phyloP scores from a whole-genome alignment of 306 rosid genomes.

The Urtica urens region DNA sequence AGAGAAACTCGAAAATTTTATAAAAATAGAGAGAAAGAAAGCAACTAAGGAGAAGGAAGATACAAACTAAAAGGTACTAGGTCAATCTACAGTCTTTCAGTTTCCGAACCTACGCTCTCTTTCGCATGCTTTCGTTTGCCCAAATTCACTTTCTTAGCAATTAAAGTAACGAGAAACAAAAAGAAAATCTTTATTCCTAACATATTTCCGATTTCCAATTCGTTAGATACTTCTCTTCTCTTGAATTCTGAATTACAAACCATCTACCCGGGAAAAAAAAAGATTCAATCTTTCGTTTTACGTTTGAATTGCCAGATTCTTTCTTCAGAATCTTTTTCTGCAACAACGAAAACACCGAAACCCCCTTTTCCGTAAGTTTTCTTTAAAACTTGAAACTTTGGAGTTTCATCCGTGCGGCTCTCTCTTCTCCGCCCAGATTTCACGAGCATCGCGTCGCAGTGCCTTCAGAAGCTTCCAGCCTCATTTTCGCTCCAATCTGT shows the following conservation, averaged over 20 bases:
- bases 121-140: not conserved
- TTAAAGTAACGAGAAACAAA: not conserved
- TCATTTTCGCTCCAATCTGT: no score
- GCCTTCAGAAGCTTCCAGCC: no score
- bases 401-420: no score
- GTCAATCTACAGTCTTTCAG: not conserved
- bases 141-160: conserved; percentile 9
- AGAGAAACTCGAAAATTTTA: no score
- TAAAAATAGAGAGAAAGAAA: no score
- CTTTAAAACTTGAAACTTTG: not conserved
- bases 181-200: not conserved
- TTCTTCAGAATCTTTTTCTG: not conserved
- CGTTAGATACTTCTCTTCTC: no score
- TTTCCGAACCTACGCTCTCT: conserved; percentile 5
- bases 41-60: no score
- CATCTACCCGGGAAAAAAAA: not conserved
- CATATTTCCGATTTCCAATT: not conserved
- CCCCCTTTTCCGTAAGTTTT: not conserved
- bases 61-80: no score
- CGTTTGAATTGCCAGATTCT: not conserved
- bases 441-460: no score
- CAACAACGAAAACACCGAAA: not conserved
- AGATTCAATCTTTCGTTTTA: not conserved
- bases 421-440: no score
- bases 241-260: not conserved